A percentile compares a stretch with the other conserved stretches of the same genome.
Evolutionary conservation across 441 rosid genomes (phyloP).

Genomic region (Corymbia citriodora): DNA sequence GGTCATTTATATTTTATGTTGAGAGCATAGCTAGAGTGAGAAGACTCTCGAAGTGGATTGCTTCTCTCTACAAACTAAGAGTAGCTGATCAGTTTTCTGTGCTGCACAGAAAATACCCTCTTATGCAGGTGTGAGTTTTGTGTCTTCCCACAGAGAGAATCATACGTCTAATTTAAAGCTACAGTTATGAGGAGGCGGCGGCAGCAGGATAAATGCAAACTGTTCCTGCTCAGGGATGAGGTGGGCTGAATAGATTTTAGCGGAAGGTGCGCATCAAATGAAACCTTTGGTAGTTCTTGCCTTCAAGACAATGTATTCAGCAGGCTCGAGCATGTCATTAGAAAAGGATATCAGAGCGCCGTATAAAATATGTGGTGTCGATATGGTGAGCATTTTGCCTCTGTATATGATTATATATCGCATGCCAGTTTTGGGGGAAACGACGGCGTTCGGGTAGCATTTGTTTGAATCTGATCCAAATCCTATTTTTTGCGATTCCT

Average conservation of each 20-base stretch:
- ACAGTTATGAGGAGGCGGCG: not conserved
- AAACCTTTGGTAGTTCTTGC: not conserved
- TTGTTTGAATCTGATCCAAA: not conserved
- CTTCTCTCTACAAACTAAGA: conserved; percentile 61
- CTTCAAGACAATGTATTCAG: not conserved
- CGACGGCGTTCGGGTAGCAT: not conserved
- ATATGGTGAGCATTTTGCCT: not conserved
- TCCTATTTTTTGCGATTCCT: not conserved
- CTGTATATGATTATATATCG: not conserved
- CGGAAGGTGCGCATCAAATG: not conserved
- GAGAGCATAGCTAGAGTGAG: conserved; percentile 93
- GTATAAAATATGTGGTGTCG: not conserved
- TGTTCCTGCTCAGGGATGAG: not conserved
- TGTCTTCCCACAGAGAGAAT: not conserved
- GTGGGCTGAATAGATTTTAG: not conserved
- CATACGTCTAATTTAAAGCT: not conserved
- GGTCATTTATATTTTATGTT: conserved; percentile 71
- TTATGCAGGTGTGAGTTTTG: conserved; percentile 46
- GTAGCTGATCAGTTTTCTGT: conserved; percentile 84
- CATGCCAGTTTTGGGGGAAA: not conserved
- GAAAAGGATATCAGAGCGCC: not conserved
- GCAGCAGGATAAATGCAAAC: not conserved
- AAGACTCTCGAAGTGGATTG: conserved; percentile 69
- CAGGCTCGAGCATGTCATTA: not conserved
- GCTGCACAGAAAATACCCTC: conserved; percentile 59